These are phyloP conservation scores for Nissolia schottii DNA, from an alignment of 306 rosid genomes.

Conservation along the genomic window DNA sequence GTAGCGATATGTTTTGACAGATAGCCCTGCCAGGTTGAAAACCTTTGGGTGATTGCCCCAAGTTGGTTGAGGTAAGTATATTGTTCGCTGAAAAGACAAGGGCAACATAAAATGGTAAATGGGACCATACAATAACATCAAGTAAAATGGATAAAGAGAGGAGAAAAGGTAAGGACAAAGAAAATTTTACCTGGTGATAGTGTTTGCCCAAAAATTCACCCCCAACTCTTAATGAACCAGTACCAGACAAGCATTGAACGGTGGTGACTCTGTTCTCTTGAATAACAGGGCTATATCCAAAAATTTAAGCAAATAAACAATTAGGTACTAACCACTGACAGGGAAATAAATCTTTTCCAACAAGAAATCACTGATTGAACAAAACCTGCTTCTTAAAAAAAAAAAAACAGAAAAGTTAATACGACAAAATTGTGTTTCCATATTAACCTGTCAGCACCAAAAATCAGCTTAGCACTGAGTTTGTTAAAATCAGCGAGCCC, in stretches of 20 bases:
- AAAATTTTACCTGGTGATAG: conserved; percentile 78
- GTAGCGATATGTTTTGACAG: conserved; percentile 79
- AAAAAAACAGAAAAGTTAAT: neutral
- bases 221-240: conserved; percentile 96
- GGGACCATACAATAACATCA: neutral
- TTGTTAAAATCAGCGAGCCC: conserved; percentile 89
- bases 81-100: conserved; percentile 54
- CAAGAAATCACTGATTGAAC: neutral
- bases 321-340: neutral
- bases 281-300: conserved; percentile 72
- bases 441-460: conserved; percentile 82
- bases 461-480: conserved; percentile 88
- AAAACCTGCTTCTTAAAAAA: neutral
- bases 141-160: neutral
- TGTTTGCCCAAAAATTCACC: conserved; percentile 94
- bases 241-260: conserved; percentile 94
- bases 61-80: conserved; percentile 87
- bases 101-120: neutral
- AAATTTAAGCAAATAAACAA: neutral
- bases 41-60: conserved; percentile 96
- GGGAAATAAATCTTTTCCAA: neutral
- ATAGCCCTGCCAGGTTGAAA: conserved; percentile 74
- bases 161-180: conserved; percentile 10
- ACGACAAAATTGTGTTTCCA: neutral
- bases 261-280: conserved; percentile 82